Conservation (phyloP, 2,329 filamentous ascomycete species). For the Apiospora phragmitis region DNA sequence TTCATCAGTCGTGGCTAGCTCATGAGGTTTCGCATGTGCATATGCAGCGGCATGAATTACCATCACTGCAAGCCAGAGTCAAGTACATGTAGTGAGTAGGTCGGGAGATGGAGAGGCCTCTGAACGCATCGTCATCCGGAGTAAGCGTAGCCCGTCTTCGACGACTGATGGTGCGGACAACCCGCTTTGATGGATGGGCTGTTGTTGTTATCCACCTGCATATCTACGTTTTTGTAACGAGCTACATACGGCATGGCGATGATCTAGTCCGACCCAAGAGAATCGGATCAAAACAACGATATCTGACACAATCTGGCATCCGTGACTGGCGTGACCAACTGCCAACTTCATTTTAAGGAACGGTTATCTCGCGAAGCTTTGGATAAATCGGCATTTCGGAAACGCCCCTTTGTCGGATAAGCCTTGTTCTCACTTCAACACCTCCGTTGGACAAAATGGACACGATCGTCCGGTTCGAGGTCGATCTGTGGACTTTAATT, state of each 20-base stretch:
- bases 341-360: neutral
- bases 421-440: neutral
- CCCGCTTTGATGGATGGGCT: neutral
- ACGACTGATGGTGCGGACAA: neutral
- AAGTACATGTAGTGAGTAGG: neutral
- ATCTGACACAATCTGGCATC: neutral
- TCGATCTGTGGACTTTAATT: constrained; percentile 7
- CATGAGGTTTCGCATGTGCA: neutral
- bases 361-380: neutral
- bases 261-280: neutral
- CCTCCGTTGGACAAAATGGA: constrained; percentile 5
- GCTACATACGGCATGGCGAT: neutral
- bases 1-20: neutral
- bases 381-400: constrained; percentile 6
- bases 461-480: constrained; percentile 6
- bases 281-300: constrained; percentile 1
- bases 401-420: neutral
- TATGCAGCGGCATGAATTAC: constrained; percentile 7
- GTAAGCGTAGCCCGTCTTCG: neutral
- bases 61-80: constrained; percentile 4
- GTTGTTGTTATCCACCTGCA: neutral
- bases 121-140: neutral
- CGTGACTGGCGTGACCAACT: neutral
- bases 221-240: neutral
- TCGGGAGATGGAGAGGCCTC: neutral